These are phyloP conservation scores for Aspergillus transmontanensis DNA, from an alignment of 2,329 filamentous ascomycete species.

Conservation along the genomic window DNA sequence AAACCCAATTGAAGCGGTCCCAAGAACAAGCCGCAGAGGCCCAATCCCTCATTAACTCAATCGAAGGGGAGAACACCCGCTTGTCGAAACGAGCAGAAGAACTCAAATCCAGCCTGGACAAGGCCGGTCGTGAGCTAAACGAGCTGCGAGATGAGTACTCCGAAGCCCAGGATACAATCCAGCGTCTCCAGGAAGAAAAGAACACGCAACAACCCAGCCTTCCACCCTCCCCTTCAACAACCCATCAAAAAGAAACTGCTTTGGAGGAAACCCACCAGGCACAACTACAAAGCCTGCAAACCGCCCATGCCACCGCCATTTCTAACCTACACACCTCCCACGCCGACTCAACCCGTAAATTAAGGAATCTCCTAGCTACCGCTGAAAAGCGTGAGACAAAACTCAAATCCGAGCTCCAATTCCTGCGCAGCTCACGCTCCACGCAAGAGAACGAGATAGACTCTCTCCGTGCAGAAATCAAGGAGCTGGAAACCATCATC, in stretches of 20 bases:
- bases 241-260: conserved; percentile 21
- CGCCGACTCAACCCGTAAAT: conserved; percentile 38
- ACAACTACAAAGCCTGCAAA: conserved; percentile 39
- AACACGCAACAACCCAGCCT: conserved; percentile 33
- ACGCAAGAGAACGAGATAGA: conserved; percentile 30
- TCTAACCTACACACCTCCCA: conserved; percentile 42
- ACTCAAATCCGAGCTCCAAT: conserved; percentile 35
- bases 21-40: conserved; percentile 41
- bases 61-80: conserved; percentile 43
- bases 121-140: conserved; percentile 33
- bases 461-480: conserved; percentile 35
- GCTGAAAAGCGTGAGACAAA: conserved; percentile 39
- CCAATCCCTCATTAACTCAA: conserved; percentile 38
- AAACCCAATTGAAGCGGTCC: conserved; percentile 38
- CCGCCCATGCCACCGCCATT: conserved; percentile 39
- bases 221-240: conserved; percentile 30
- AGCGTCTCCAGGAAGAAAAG: conserved; percentile 32
- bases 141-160: conserved; percentile 35
- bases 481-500: conserved; percentile 37
- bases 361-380: conserved; percentile 35
- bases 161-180: conserved; percentile 32
- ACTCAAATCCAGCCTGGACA: conserved; percentile 34
- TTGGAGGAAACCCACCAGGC: conserved; percentile 37
- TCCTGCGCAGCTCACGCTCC: conserved; percentile 26
- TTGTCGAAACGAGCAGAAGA: conserved; percentile 39